Evolutionary conservation across 208 protist species (phyloP), one percentile per base, ranked within the genome.

Genomic region (Leishmania turanica): DNA sequence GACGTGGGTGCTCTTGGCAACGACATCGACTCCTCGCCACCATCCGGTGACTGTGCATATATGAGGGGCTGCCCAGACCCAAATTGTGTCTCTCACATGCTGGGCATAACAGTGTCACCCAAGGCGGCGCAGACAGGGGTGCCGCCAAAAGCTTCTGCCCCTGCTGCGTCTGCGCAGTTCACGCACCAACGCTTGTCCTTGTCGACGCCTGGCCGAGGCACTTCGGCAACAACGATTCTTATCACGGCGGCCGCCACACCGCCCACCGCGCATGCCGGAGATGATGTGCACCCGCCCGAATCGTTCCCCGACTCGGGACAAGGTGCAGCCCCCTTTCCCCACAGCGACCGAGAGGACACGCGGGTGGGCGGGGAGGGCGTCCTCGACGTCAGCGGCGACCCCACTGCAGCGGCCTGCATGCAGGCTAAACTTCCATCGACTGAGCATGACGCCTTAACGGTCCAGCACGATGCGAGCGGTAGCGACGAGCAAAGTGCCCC

Each of bases 71-170:
- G 53, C 47, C 64, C 31, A 53, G 73, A 9, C n/a, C 66, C 37
- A 3, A 27, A 37, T 34, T 84, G 68, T 27, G 4, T 53, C 9
- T 70, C 42, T 7, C 51, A 80, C 45, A 62, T 66, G 51, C 54
- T 62, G 24, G 77, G 68, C 51, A 72, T n/a, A 27, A 76, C 81
- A 17, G 2, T 77, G 66, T 27, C 81, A 27, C 34, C 66, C 2
- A 40, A 47, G 15, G 31, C 69, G 19, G 64, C 31, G 19, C 56
- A 2, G 6, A 45, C 60, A 24, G 31, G 2, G n/a, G 51, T 68
- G 27, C 53, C 56, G 24, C 21, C 54, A n/a, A 74, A 49, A 0
- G 42, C 80, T 31, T n/a, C 51, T 47, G 34, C 49, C 71, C 60
- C 45, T 15, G 31, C 53, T 42, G 37, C 53, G 34, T 24, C 65